Base-by-base conservation (phyloP, 164 flowering plant species). In the Paratinospora sagittata region DNA sequence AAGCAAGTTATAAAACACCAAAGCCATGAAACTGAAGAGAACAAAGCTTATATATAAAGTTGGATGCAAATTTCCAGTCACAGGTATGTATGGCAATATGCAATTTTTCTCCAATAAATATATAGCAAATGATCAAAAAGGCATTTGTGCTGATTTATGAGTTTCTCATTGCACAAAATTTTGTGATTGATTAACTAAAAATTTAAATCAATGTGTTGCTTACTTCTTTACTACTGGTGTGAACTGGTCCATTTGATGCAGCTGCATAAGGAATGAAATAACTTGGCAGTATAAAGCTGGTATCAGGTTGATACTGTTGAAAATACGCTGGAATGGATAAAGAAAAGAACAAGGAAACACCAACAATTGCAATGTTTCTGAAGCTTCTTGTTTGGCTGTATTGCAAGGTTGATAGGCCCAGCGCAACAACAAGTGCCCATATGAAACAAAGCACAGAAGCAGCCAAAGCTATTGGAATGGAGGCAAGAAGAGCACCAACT, bases 401-500 rank as follows among this genome's bases (percentile, higher is more conserved):
- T 66, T 88, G 96, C 82, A 94, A 81, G 69, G 81, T 87, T 3
- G 93, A 86, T 49, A 94, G 86, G 66, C 98, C 98, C 64, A 90
- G 67, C 19, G 97, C 92, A 39, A 87, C 90, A 26, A 76, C 76
- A 43, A 94, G 78, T 36, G 90, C 96, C 98, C 98, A 94, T 43
- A 83, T 82, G 83, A 88, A 94, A 81, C 96, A 94, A 68, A 94
- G 78, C 8, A 84, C 78, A 1, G 98, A 82, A 74, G 96, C 98
- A 64, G 97, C 96, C 85, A 94, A 81, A 23, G 97, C 90, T 78
- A 34, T 85, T 7, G 98, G 98, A 71, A 94, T 90, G 9, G 98
- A 94, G 74, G 98, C 98, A 75, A 94, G 89, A 75, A 92, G 80
- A 27, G 93, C 98, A 58, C 98, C 98, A 13, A 91, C 77, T 87